Evolutionary conservation across 2,329 filamentous ascomycete genomes (phyloP), one percentile per base, ranked within the genome.

Genomic region (Blastomyces parvus): DNA sequence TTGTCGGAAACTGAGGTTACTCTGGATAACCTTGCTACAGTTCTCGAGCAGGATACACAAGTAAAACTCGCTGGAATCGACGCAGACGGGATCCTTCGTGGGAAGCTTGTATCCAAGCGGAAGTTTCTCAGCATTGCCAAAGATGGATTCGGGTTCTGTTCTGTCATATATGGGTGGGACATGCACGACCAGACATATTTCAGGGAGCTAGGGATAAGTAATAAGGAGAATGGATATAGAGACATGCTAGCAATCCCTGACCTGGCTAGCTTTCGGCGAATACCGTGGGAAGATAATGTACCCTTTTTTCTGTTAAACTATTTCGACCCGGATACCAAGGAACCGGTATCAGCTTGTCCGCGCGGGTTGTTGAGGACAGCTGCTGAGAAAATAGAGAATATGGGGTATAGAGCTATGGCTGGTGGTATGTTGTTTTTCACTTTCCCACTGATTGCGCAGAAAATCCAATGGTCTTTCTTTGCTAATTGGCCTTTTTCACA

Each of bases 121-220:
- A 96, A 97, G 79, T 96, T 97, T 76, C 80, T 96, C 46, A 90
- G 89, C 38, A 84, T 96, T 61, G 88, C 87, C n/a, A 77, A 84
- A 52, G 83, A 86, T 55, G 92, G 91, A 60, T 96, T 96, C 70
- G 92, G 91, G 62, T 96, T 96, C 81, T 96, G 92, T 80, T 94
- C 89, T 25, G 91, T 96, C 68, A 86, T 96, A 67, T 96, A 96
- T 71, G 91, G 92, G 74, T 96, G 92, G 92, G 91, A 97, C 77
- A 96, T 96, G 90, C 91, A 97, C 76, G 92, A 97, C 72, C 83
- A 86, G 79, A 95, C 90, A 13, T 97, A 96, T 76, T 87, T 90
- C 74, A 86, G 83, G 69, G 91, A 96, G 77, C 84, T 96, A 67
- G 84, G 84, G 71, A 88, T 96, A 74, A 94, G 90, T 77, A 96